Percentiles rank a stretch among this genome's conserved stretches.
Evolutionary conservation across 2,329 filamentous ascomycete genomes (phyloP).

Genomic region (Phaeoacremonium minimum): DNA sequence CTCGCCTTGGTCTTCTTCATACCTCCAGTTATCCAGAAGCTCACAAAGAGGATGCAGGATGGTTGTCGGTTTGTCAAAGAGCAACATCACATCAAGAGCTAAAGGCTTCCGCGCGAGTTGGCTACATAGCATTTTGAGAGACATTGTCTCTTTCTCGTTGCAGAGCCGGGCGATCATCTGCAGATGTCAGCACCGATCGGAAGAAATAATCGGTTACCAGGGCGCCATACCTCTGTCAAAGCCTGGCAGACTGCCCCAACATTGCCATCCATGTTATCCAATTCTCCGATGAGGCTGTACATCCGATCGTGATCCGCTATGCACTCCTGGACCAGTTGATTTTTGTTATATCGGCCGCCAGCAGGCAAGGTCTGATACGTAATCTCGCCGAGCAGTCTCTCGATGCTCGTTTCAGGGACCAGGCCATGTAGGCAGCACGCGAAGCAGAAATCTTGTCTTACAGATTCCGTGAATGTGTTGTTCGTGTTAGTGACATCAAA

Average conservation of each 20-base stretch:
- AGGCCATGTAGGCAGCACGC: slow-evolving; percentile 84
- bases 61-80: slow-evolving; percentile 68
- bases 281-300: slow-evolving; percentile 71
- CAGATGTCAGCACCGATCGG: background rate
- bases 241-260: slow-evolving; percentile 81
- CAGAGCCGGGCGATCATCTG: slow-evolving; percentile 68
- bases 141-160: slow-evolving; percentile 71
- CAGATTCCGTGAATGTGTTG: slow-evolving; percentile 53
- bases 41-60: slow-evolving; percentile 71
- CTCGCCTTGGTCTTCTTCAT: slow-evolving; percentile 79
- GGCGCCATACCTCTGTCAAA: slow-evolving; percentile 60
- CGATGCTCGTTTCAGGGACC: slow-evolving; percentile 73
- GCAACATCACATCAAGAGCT: slow-evolving; percentile 68
- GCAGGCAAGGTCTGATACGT: slow-evolving; percentile 75
- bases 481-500: slow-evolving; percentile 53
- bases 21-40: slow-evolving; percentile 73
- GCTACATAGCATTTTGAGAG: slow-evolving; percentile 70
- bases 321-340: slow-evolving; percentile 74
- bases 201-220: background rate
- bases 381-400: slow-evolving; percentile 77
- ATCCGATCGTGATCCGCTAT: slow-evolving; percentile 70
- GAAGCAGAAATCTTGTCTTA: slow-evolving; percentile 75
- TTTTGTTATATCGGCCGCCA: slow-evolving; percentile 71
- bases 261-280: slow-evolving; percentile 90
- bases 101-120: slow-evolving; percentile 69